Base-by-base conservation (phyloP, 164 flowering plant genomes). In the Cinnamomum micranthum region DNA sequence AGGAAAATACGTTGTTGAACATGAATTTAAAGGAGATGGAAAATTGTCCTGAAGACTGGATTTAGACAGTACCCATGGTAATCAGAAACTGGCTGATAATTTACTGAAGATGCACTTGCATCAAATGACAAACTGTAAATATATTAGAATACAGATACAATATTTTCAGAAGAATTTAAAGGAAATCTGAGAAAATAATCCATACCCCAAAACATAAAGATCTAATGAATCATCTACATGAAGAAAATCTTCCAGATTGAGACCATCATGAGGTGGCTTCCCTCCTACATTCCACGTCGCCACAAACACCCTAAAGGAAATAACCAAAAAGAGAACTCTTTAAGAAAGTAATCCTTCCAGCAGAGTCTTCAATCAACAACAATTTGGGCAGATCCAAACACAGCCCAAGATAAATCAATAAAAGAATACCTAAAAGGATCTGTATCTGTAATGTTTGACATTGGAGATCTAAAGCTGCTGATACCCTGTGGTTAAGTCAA, bases 241-340 rank as follows among this genome's bases (percentile, higher is more conserved):
- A 69, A 92, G 90, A 78, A 90, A 81, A 77, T 84, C 85, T 22
- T 87, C 86, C 24, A 92, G 85, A 77, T 85, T 81, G 64, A 92
- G 82, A 68, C 81, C 83, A 68, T 58, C 77, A 31, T 84, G 82
- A 28, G 97, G 97, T 73, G 90, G 71, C 75, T 84, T 88, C 28
- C 97, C 97, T 69, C 92, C 97, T 2, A 87, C 97, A 79, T 92
- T 92, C 97, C 94, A 92, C 27, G 97, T 92, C 58, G 90, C 93
- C 19, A 88, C 92, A 77, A 88, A 90, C 19, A 87, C 84, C 71
- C 97, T 92, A 50, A 4, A 77, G 19, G 58, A 64, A 64, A 64
- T 10, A 64, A 24, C 33, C 9, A 23, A 64, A 64, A 67, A 13
- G 2, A 31, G 22, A 67, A 27, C 6, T 19, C 41, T 28, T 9